Base-by-base conservation (phyloP, 1,284 basidiomycete genomes). In the Cutaneotrichosporon curvatum region DNA sequence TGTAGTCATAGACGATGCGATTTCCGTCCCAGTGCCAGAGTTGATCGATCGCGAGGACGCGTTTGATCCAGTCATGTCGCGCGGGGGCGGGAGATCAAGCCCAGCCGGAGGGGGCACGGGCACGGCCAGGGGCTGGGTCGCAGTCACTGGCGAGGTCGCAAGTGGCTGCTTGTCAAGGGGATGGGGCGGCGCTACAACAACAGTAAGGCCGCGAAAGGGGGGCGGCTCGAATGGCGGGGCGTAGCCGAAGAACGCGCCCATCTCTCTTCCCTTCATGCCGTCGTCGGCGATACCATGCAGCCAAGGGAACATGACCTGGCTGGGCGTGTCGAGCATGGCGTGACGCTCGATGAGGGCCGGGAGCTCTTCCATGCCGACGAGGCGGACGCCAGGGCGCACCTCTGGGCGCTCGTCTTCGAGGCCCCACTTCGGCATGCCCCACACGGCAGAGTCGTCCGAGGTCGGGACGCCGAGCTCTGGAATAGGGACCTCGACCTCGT, bases 271-370 rank as follows among this genome's bases (percentile, higher is more conserved):
- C 54, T 62, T 69, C 25, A 48, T 54, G 12, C 59, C 69, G 42
- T 70, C 70, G 40, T 72, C 70, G 28, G 61, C 61, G 39, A 72
- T 72, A 4, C 70, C 70, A 48, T 72, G 70, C 6, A 72, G 55
- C 70, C 70, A 72, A 1, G 70, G 70, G 48, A 72, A 72, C 23
- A 72, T 57, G 15, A 68, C 60, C 22, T 68, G 64, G 37, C 61
- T 66, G 2, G 70, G 70, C 2, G 64, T 65, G 50, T 71, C 69
- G 21, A 66, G 57, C 45, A 67, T 47, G 14, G 62, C 53, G 47
- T 72, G 68, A 8, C 62, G 57, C 21, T 67, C 61, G 15, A 72
- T 47, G 25, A 72, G 46, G 2, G 43, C 47, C 3, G 64, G 61
- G 14, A 70, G 53, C 63, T 70, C 67, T 47, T 66, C 60, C 57